Conservation (phyloP, 2,329 filamentous ascomycete genomes). For the Botrytis cinerea region DNA sequence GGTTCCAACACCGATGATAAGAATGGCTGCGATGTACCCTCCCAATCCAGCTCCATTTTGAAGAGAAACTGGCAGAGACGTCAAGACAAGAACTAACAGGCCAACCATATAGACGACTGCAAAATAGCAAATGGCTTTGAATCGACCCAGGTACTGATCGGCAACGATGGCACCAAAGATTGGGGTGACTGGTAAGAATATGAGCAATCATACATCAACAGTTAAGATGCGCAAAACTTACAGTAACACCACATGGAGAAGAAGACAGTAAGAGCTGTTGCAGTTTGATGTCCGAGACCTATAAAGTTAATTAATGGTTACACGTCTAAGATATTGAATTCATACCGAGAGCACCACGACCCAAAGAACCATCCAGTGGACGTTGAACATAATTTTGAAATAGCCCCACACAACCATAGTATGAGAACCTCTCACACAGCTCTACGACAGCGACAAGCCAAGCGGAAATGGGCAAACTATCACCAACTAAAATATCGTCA, state of each 20-base stretch:
- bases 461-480: slow-evolving; percentile 20
- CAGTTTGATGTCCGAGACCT: slow-evolving; percentile 55
- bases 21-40: slow-evolving; percentile 54
- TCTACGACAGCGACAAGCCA: slow-evolving; percentile 23
- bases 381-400: slow-evolving; percentile 64
- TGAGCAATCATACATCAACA: not conserved
- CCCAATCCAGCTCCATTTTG: slow-evolving; percentile 48
- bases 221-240: slow-evolving; percentile 31
- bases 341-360: slow-evolving; percentile 48
- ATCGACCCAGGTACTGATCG: slow-evolving; percentile 60
- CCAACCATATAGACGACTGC: slow-evolving; percentile 52
- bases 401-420: slow-evolving; percentile 62
- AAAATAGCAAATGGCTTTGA: slow-evolving; percentile 59
- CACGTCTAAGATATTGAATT: not conserved
- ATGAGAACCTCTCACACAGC: slow-evolving; percentile 50
- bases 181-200: slow-evolving; percentile 32
- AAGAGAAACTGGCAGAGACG: slow-evolving; percentile 52
- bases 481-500: slow-evolving; percentile 15
- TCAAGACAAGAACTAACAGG: slow-evolving; percentile 53
- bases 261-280: slow-evolving; percentile 54
- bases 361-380: slow-evolving; percentile 37
- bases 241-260: slow-evolving; percentile 55
- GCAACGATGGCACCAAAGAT: slow-evolving; percentile 51
- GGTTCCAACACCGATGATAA: slow-evolving; percentile 49
- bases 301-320: not conserved